phyloP scores from a whole-genome alignment of 257 asterid genomes.

The Pogostemon cablin region DNA sequence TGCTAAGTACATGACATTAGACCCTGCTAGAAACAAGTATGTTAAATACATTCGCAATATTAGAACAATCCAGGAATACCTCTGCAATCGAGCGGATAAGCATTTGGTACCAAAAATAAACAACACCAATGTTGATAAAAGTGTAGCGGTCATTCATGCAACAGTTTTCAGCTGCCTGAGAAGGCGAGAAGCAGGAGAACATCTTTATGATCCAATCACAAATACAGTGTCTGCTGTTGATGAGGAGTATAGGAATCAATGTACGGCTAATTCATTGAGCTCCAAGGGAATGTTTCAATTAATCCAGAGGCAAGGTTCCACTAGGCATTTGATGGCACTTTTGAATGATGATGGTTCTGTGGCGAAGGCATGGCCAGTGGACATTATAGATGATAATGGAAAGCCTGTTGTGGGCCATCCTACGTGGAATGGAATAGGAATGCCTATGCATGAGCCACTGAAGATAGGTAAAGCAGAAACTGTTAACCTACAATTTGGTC shows the following conservation, averaged over 20 bases:
- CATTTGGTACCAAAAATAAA: conserved; percentile 95
- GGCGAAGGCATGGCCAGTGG: conserved; percentile 98
- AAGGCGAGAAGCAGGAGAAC: conserved; percentile 82
- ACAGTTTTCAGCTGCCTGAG: conserved; percentile 94
- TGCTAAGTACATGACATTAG: conserved; percentile 97
- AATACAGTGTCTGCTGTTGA: conserved; percentile 71
- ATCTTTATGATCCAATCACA: conserved; percentile 74
- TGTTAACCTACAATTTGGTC: conserved; percentile 92
- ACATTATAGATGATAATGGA: conserved; percentile 53
- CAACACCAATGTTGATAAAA: conserved; percentile 93
- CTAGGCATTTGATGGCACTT: conserved; percentile 95
- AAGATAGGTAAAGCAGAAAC: conserved; percentile 81
- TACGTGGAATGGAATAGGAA: conserved; percentile 53
- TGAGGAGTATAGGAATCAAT: conserved; percentile 96
- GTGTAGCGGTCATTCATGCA: conserved; percentile 97
- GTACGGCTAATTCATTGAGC: conserved; percentile 85
- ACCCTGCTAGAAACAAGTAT: conserved; percentile 95
- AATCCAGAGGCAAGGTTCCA: conserved; percentile 93
- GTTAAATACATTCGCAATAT: conserved; percentile 91
- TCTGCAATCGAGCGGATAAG: conserved; percentile 93
- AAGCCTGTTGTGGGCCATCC: conserved; percentile 47
- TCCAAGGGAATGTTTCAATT: conserved; percentile 98
- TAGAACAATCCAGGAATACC: conserved; percentile 96
- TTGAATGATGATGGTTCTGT: conserved; percentile 91
- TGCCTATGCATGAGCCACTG: conserved; percentile 85